phyloP scores from a whole-genome alignment of 2,329 filamentous ascomycete genomes.

The Alternaria alternata region DNA sequence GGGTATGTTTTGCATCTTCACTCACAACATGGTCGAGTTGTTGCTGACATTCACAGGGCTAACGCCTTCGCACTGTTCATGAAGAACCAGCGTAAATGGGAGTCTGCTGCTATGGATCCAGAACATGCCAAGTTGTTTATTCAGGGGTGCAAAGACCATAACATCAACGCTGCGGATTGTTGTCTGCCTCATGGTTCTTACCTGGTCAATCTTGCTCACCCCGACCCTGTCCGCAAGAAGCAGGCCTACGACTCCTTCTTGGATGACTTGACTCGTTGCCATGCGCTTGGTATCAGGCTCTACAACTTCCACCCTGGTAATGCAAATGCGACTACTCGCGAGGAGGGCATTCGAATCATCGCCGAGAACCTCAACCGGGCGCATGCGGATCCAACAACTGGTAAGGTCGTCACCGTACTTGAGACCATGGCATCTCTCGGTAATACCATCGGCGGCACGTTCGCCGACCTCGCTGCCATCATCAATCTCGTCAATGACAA shows the following conservation, averaged over 20 bases:
- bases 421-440: constrained; percentile 94
- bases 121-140: constrained; percentile 75
- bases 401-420: constrained; percentile 79
- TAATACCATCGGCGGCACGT: constrained; percentile 84
- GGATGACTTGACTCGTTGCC: constrained; percentile 87
- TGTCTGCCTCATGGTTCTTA: constrained; percentile 94
- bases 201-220: constrained; percentile 92
- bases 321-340: constrained; percentile 70
- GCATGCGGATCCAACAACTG: constrained; percentile 72
- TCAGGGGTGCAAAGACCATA: constrained; percentile 70
- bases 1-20: constrained; percentile 55
- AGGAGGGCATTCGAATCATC: constrained; percentile 78
- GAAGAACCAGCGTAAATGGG: constrained; percentile 96
- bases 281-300: constrained; percentile 83
- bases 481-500: constrained; percentile 84
- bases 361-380: constrained; percentile 83
- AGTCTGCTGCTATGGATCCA: constrained; percentile 76
- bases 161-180: constrained; percentile 76
- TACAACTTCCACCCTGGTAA: constrained; percentile 99
- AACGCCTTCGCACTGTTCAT: constrained; percentile 96
- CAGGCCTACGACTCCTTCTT: constrained; percentile 88
- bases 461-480: constrained; percentile 86
- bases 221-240: constrained; percentile 77
- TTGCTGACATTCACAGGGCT: constrained; percentile 61
- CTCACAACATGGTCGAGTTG: background rate